A percentile compares a stretch with the other conserved stretches of the same genome.
phyloP scores from a whole-genome alignment of 495 filamentous ascomycete genomes.

The Evansstolkia leycettana region DNA sequence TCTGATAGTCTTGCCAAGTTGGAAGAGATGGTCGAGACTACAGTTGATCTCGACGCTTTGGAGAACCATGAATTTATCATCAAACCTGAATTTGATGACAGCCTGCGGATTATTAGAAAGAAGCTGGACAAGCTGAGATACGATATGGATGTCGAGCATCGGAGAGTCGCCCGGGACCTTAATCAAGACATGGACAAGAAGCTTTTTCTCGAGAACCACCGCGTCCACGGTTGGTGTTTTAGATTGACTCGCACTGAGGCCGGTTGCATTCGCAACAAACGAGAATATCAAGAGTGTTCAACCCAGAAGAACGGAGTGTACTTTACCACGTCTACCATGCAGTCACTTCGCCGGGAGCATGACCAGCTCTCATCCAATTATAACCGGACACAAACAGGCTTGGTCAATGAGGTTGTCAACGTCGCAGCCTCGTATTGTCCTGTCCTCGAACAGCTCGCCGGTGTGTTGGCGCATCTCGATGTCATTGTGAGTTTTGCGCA shows the following conservation, averaged over 20 bases:
- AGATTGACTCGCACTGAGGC: slow-evolving; percentile 85
- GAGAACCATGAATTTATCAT: slow-evolving; percentile 98
- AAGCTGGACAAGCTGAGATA: slow-evolving; percentile 74
- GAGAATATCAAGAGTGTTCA: slow-evolving; percentile 83
- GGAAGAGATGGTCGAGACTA: slow-evolving; percentile 98
- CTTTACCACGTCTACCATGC: slow-evolving; percentile 84
- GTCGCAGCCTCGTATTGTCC: slow-evolving; percentile 94
- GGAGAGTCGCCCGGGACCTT: slow-evolving; percentile 65
- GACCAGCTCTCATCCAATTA: slow-evolving; percentile 94
- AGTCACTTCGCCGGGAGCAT: slow-evolving; percentile 73
- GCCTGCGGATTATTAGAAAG: slow-evolving; percentile 74
- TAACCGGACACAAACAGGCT: slow-evolving; percentile 82
- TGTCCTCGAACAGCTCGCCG: slow-evolving; percentile 81
- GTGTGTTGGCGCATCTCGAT: slow-evolving; percentile 84
- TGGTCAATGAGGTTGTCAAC: slow-evolving; percentile 85
- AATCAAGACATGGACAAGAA: slow-evolving; percentile 94
- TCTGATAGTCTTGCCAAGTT: slow-evolving; percentile 73
- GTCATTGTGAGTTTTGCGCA: slow-evolving; percentile 95
- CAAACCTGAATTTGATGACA: slow-evolving; percentile 95
- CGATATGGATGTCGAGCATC: slow-evolving; percentile 78
- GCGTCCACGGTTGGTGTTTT: slow-evolving; percentile 94
- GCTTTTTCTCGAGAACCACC: slow-evolving; percentile 93
- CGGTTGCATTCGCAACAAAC: slow-evolving; percentile 83
- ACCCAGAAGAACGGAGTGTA: slow-evolving; percentile 99
- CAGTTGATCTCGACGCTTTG: slow-evolving; percentile 88